These are phyloP conservation scores for Starmerella sp. DNA, from an alignment of 805 yeast species.

Conservation along the genomic window DNA sequence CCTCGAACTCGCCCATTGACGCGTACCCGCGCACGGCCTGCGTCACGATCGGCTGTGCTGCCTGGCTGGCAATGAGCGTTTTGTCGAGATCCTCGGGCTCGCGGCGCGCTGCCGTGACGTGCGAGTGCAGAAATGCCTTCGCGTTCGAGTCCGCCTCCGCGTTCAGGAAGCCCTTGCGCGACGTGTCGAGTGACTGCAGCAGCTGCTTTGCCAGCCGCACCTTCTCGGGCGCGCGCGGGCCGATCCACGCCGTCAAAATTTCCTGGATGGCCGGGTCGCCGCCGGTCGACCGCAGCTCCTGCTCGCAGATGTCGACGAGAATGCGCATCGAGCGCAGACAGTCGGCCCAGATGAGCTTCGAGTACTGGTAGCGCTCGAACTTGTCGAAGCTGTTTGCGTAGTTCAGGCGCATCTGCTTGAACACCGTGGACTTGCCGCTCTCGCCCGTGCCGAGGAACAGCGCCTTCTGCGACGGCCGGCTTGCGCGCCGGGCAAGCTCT, in stretches of 20 bases:
- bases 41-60: constrained; percentile 16
- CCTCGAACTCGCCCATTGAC: constrained; percentile 6
- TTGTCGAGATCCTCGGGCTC: not conserved
- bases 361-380: constrained; percentile 67
- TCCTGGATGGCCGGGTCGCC: constrained; percentile 1
- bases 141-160: constrained; percentile 41
- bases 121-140: constrained; percentile 39
- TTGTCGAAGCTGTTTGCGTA: constrained; percentile 78
- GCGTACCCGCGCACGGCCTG: constrained; percentile 10
- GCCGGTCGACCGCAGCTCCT: constrained; percentile 4
- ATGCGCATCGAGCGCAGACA: constrained; percentile 73
- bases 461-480: constrained; percentile 28
- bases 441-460: constrained; percentile 77
- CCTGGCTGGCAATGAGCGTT: constrained; percentile 40
- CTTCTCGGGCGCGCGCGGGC: not conserved
- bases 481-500: constrained; percentile 19
- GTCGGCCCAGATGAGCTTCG: constrained; percentile 88
- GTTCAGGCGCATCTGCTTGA: constrained; percentile 69
- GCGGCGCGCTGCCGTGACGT: not conserved
- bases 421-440: constrained; percentile 68
- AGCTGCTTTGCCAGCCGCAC: not conserved
- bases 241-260: constrained; percentile 10
- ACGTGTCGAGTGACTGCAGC: constrained; percentile 17
- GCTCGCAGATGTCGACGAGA: constrained; percentile 39
- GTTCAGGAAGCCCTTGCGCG: constrained; percentile 29